These are phyloP conservation scores for Blastocystis hominis DNA, from an alignment of 352 stramenopile species.

Conservation along the genomic window DNA sequence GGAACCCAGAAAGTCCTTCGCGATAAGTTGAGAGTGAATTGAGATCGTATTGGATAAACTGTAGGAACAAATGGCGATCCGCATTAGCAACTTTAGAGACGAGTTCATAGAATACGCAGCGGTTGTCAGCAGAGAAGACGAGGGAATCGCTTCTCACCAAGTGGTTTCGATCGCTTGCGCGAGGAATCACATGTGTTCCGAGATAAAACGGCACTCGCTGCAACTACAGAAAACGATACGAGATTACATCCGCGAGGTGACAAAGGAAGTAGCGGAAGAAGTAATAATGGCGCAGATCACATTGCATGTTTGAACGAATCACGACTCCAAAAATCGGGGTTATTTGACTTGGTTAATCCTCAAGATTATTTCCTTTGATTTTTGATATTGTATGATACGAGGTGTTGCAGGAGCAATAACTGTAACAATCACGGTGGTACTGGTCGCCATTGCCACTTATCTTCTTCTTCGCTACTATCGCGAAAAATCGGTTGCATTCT, in stretches of 20 bases:
- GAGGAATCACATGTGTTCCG: not conserved
- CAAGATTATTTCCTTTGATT: not conserved
- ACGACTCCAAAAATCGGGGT: not conserved
- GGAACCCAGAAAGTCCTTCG: not conserved
- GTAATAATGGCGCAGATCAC: not conserved
- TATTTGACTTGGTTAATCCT: not conserved
- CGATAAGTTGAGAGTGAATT: not conserved
- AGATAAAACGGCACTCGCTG: not conserved
- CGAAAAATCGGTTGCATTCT: conserved; percentile 26
- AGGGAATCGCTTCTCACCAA: not conserved
- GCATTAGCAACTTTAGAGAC: not conserved
- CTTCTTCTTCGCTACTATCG: conserved; percentile 15
- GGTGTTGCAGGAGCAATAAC: conserved; percentile 9
- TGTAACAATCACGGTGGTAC: not conserved
- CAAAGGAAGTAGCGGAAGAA: not conserved
- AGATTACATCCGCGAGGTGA: not conserved
- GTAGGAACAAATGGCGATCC: not conserved
- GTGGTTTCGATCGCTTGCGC: not conserved
- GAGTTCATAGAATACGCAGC: not conserved
- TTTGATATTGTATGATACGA: not conserved
- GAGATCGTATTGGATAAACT: not conserved
- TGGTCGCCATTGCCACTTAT: conserved; percentile 18
- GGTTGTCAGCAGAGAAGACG: not conserved
- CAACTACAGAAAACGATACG: not conserved
- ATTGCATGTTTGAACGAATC: not conserved